Evolutionary conservation across 805 yeast genomes (phyloP).

Genomic region (Clavispora carvajalis): DNA sequence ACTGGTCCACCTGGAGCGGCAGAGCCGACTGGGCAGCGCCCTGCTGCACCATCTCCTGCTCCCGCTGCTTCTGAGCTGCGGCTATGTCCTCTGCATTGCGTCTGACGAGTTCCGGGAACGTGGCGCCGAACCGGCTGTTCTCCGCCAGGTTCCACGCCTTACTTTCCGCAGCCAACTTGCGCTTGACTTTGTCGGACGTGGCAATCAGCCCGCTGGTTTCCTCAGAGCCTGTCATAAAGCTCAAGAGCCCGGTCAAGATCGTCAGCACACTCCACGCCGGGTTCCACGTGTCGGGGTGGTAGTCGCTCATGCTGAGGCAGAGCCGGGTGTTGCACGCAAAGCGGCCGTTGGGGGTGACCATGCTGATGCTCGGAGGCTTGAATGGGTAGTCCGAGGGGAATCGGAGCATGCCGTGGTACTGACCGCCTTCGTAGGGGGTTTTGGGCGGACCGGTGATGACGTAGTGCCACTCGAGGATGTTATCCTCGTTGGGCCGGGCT

Average conservation of each 20-base stretch:
- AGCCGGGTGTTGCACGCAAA: conserved; percentile 76
- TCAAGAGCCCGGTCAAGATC: conserved; percentile 76
- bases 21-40: conserved; percentile 3
- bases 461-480: conserved; percentile 92
- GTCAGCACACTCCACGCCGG: conserved; percentile 95
- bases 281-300: conserved; percentile 92
- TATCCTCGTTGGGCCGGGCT: conserved; percentile 83
- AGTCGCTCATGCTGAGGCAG: conserved; percentile 90
- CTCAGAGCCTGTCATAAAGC: conserved; percentile 90
- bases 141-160: conserved; percentile 52
- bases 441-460: conserved; percentile 88
- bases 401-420: conserved; percentile 80
- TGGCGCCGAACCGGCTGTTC: conserved; percentile 51
- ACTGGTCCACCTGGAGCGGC: conserved; percentile 29
- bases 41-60: conserved; percentile 5
- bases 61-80: conserved; percentile 15
- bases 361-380: conserved; percentile 84
- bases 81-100: conserved; percentile 33
- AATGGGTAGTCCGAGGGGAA: conserved; percentile 87
- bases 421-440: conserved; percentile 82
- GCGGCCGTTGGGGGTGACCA: conserved; percentile 87
- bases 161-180: conserved; percentile 53
- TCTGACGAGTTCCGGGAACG: conserved; percentile 66
- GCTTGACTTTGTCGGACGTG: conserved; percentile 56
- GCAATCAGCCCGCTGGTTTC: conserved; percentile 76